Evolutionary conservation across 1,284 basidiomycete species (phyloP), one percentile per base, ranked within the genome.

Genomic region (Acaromyces ingoldii): DNA sequence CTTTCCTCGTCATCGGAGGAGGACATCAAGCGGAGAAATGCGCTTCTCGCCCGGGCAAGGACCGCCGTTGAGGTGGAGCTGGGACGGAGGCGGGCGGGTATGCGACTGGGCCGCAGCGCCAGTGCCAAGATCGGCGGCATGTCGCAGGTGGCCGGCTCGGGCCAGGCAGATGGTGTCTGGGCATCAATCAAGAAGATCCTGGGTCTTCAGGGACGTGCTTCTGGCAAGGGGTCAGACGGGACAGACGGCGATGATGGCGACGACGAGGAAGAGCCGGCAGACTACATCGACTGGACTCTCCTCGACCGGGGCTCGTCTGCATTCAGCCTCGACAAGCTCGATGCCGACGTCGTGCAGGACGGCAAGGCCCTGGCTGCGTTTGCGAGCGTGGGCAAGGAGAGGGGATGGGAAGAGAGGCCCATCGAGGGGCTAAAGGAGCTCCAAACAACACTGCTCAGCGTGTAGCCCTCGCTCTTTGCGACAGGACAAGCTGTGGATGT

Each of bases 91-190:
- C 47, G 71, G 0, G 55, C 64, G 0, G 63, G 66, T 41, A 66
- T 67, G 51, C 67, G 68, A 1, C 40, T 70, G 22, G 59, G 60
- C 3, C 39, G 56, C 11, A 50, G 57, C 26, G 36, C 21, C n/a
- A 54, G 55, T n/a, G 63, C 72, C 46, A 67, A 62, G 41, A 59
- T 74, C 33, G 67, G 63, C 9, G 67, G 62, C 2, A 56, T 74
- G 57, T 58, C 53, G 30, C 60, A 67, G 39, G 68, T 74, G 1
- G 51, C 46, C 1, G 45, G 53, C 3, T 29, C 41, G 17, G 37
- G 33, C 10, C 28, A 26, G 31, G 29, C 24, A 17, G 40, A 38
- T 6, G 38, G 34, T 3, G 21, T 30, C 22, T 52, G 19, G 29
- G 38, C 19, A n/a, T 15, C 40, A 13, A 10, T 49, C 26, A 49